Evolutionary conservation across 1,284 basidiomycete species (phyloP), one percentile per base, ranked within the genome.

Genomic region (Cryptococcus sp.): DNA sequence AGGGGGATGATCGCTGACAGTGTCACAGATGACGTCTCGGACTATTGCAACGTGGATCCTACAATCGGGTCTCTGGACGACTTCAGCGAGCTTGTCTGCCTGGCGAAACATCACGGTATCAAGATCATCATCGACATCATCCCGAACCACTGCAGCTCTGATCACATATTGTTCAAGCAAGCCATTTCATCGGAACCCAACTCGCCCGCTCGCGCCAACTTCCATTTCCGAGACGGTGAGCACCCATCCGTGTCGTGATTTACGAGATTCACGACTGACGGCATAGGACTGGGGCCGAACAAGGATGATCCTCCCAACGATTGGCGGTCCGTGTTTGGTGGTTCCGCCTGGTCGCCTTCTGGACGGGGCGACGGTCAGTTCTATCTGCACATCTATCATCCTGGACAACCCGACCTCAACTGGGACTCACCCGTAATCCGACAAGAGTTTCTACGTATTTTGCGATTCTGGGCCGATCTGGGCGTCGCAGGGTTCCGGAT

Each of bases 81-180:
- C 59, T 85, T 83, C 79, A 84, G 87, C 57, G 75, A 68, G 14
- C 75, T 87, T 43, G 70, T 84, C 45, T 64, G 75, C 19, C 80
- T 78, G 5, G 76, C 81, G 40, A 83, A 87, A 54, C 66, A 76
- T 21, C 77, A 80, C 38, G 82, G 80, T 0, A 82, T 88, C 79
- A 85, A 84, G 60, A 75, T 86, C 42, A 79, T 87, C 77, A 83
- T 87, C 76, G 85, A 87, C 65, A 79, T 88, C 3, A 86, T 87
- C 25, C 81, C 84, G n/a, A 88, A 87, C 68, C 86, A 87, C 68
- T 82, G 81, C 5, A 86, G 83, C 2, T 82, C 85, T 69, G 79
- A 85, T 80, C 85, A 87, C 57, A 78, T 76, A 18, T 88, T 86
- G 86, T 89, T 87, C 74, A 64, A 79, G 46, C 76, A 81, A 52